Percentiles rank a stretch among this genome's conserved stretches.
Conservation (phyloP, 2,329 filamentous ascomycete genomes). For the Penicillium brasilianum region DNA sequence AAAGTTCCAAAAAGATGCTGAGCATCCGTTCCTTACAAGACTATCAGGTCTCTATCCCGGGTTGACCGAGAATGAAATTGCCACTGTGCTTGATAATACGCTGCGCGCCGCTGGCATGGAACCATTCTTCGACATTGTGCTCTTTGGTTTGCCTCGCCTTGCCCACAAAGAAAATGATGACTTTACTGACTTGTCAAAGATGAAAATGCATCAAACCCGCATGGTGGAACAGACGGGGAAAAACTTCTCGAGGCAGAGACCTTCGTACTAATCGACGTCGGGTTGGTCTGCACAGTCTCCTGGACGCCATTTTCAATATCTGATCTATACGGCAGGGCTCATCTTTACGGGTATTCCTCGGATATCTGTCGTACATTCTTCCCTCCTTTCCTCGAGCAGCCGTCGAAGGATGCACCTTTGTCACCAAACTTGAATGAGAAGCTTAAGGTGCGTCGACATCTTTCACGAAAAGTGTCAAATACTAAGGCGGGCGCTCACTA, state of each 20-base stretch:
- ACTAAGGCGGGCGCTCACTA: slow-evolving; percentile 22
- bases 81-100: slow-evolving; percentile 60
- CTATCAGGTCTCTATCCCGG: slow-evolving; percentile 58
- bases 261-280: slow-evolving; percentile 68
- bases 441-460: slow-evolving; percentile 35
- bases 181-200: slow-evolving; percentile 21
- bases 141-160: slow-evolving; percentile 52
- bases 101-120: slow-evolving; percentile 60
- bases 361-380: slow-evolving; percentile 69
- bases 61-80: slow-evolving; percentile 64
- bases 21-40: slow-evolving; percentile 16
- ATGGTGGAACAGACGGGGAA: slow-evolving; percentile 49
- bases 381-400: slow-evolving; percentile 42
- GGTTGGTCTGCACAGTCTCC: slow-evolving; percentile 28
- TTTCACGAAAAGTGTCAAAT: not conserved
- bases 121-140: slow-evolving; percentile 67
- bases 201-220: slow-evolving; percentile 48
- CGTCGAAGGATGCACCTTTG: slow-evolving; percentile 17
- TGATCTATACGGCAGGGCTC: slow-evolving; percentile 49
- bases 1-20: not conserved
- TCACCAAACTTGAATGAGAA: slow-evolving; percentile 52
- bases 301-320: not conserved
- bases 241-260: slow-evolving; percentile 60
- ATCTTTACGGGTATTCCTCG: slow-evolving; percentile 66
- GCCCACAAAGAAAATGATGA: not conserved